Base-by-base conservation (phyloP, 1,284 basidiomycete genomes). In the Rhodotorula sp. region DNA sequence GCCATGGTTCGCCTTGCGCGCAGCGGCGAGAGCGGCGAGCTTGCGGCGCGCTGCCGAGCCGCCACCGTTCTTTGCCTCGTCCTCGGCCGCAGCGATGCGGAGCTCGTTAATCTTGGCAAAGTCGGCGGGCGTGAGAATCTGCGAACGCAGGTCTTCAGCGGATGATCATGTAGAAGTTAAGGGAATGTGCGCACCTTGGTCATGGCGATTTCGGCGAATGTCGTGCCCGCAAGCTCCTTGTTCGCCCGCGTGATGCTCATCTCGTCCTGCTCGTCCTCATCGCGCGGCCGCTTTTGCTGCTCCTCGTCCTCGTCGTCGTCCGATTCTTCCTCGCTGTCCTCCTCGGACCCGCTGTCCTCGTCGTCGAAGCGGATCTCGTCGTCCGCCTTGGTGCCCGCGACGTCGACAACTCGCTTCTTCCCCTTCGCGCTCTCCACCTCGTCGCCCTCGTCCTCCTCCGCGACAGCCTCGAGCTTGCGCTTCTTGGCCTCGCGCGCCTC, bases 91-190 rank as follows among this genome's bases (percentile, higher is more conserved):
- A 82, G 91, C 87, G 68, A 93, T 86, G 13, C 91, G 90, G 14
- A 99, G 88, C 78, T 97, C 92, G 78, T 93, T 92, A 67, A 99
- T 86, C 63, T 97, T 84, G 0, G 92, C 92, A 81, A 98, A 99
- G 82, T 99, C 96, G 44, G 95, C 95, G 0, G 97, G 97, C 0
- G 97, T 99, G 49, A 99, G 88, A 79, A 99, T 99, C 92, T 95
- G 77, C 3, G n/a, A 14, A 42, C n/a, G 12, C 21, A 27, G 50
- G 34, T 34, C 19, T 23, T 59, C 53, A 49, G 62, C 16, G 34
- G 9, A 23, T 3, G 7, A 27, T 8, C 8, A 44, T 12, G 19
- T 56, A 54, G 68, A 66, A 23, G 41, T 42, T 46, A 52, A 10
- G 4, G 52, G 49, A 44, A 48, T 13, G 17, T 12, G 75, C 81